Evolutionary conservation across 2,329 filamentous ascomycete genomes (phyloP).

Genomic region (Aspergillus brasiliensis): DNA sequence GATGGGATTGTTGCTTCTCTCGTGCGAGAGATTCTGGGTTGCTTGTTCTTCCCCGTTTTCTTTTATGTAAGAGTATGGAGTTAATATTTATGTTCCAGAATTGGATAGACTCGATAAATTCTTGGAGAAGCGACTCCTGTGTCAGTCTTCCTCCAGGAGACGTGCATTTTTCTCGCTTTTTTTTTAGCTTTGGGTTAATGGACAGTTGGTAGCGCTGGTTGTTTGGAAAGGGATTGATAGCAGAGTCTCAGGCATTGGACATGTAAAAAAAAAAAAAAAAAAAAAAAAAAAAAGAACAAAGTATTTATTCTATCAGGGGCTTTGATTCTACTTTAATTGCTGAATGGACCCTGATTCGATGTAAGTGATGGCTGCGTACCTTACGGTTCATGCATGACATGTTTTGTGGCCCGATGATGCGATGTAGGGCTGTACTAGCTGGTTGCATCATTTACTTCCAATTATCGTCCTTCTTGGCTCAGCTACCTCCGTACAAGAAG

Average conservation of each 20-base stretch:
- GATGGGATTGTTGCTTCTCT: not conserved
- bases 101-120: not conserved
- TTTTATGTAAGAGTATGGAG: not conserved
- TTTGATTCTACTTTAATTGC: too few species aligned
- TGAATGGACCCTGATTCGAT: not conserved
- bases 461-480: not conserved
- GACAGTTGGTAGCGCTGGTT: too few species aligned
- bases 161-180: not conserved
- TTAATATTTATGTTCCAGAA: not conserved
- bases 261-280: too few species aligned
- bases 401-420: too few species aligned
- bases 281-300: too few species aligned
- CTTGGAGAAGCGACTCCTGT: not conserved
- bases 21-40: not conserved
- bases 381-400: too few species aligned
- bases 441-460: not conserved
- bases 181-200: too few species aligned
- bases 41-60: not conserved
- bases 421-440: not conserved
- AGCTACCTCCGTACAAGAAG: not conserved
- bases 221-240: too few species aligned
- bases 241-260: too few species aligned
- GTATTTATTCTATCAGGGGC: too few species aligned
- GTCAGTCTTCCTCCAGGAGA: too few species aligned
- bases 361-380: not conserved